Evolutionary conservation across 371 early-diverging fungal species (phyloP).

Genomic region (Gilbertella persicaria): DNA sequence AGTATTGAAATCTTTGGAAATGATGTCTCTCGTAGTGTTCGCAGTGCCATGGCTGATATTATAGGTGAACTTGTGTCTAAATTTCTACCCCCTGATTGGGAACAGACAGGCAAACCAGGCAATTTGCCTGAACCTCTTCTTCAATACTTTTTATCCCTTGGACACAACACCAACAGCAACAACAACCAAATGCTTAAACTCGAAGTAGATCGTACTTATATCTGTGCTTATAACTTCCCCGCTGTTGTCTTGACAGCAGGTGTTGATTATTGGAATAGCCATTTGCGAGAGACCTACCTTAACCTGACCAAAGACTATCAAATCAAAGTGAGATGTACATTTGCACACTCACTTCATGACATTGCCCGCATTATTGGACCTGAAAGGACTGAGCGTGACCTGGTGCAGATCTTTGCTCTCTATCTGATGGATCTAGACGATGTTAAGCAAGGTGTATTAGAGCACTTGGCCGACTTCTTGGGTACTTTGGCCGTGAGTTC

Average conservation of each 20-base stretch:
- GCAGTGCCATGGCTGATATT: constrained; percentile 59
- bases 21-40: constrained; percentile 62
- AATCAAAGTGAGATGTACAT: constrained; percentile 60
- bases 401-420: constrained; percentile 60
- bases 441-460: constrained; percentile 62
- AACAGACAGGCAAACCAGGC: constrained; percentile 43
- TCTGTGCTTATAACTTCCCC: constrained; percentile 67
- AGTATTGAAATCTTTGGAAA: constrained; percentile 51
- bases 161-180: constrained; percentile 30
- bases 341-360: constrained; percentile 65
- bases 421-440: constrained; percentile 63
- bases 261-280: constrained; percentile 53
- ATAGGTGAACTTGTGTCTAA: constrained; percentile 61
- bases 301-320: constrained; percentile 56
- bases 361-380: constrained; percentile 62
- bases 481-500: constrained; percentile 53
- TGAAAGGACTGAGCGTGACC: constrained; percentile 58
- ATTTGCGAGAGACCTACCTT: constrained; percentile 54
- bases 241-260: constrained; percentile 65
- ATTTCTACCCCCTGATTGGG: constrained; percentile 54
- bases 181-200: constrained; percentile 38
- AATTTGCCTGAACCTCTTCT: constrained; percentile 42
- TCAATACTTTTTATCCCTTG: constrained; percentile 46
- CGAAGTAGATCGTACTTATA: constrained; percentile 58
- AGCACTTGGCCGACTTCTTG: constrained; percentile 60